Conservation (phyloP, 2,329 filamentous ascomycete species). For the Zymoseptoria tritici region DNA sequence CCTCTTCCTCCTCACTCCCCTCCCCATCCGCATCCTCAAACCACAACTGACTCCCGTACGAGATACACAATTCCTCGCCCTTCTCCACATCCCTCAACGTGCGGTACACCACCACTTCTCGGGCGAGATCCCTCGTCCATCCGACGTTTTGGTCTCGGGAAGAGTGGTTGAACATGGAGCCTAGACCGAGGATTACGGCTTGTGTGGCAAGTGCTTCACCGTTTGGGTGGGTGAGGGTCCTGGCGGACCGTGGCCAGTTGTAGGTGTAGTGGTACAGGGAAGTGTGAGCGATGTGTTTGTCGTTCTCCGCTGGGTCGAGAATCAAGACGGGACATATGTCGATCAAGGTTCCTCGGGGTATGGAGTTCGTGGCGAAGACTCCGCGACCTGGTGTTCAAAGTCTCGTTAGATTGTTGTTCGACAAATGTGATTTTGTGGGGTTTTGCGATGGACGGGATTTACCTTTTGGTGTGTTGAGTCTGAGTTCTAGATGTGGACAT, state of each 20-base stretch:
- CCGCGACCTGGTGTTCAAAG: constrained; percentile 40
- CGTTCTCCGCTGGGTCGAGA: constrained; percentile 42
- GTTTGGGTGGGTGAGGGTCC: no score
- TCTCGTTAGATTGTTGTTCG: background rate
- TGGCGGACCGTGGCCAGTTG: no score
- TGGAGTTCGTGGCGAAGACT: constrained; percentile 42
- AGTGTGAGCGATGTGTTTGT: constrained; percentile 43
- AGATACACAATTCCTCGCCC: constrained; percentile 51
- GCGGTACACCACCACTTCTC: constrained; percentile 42
- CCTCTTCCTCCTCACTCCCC: constrained; percentile 19
- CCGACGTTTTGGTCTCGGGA: constrained; percentile 46
- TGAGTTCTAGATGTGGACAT: constrained; percentile 36
- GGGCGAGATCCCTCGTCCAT: constrained; percentile 45
- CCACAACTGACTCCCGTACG: constrained; percentile 41
- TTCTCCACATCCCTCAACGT: constrained; percentile 42
- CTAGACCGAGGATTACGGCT: constrained; percentile 49
- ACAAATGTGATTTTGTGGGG: background rate
- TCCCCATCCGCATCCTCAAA: constrained; percentile 39
- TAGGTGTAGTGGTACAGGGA: constrained; percentile 51
- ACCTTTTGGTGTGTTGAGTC: constrained; percentile 48
- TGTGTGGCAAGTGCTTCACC: no score
- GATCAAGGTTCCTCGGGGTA: constrained; percentile 42
- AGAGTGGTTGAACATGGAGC: constrained; percentile 54
- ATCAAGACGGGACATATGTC: constrained; percentile 49
- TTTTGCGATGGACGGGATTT: constrained; percentile 1